These are phyloP conservation scores for Penicillium carneum DNA, from an alignment of 2,329 filamentous ascomycete species.

Conservation along the genomic window DNA sequence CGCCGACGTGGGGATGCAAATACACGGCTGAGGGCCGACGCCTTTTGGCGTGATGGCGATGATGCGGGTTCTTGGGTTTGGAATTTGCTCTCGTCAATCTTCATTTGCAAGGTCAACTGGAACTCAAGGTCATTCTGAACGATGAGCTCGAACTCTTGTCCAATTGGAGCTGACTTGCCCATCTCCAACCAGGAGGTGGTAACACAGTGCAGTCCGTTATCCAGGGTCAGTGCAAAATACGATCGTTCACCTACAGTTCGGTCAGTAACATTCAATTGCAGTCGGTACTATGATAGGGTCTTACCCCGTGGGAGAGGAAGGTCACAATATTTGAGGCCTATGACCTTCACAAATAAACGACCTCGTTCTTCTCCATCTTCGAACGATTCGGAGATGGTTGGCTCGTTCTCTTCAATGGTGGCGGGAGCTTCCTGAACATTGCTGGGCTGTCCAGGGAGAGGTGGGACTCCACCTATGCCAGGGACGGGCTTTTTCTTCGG, in stretches of 20 bases:
- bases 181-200: constrained; percentile 95
- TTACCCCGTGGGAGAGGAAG: constrained; percentile 83
- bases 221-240: constrained; percentile 95
- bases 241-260: constrained; percentile 75
- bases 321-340: constrained; percentile 94
- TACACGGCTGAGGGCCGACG: constrained; percentile 87
- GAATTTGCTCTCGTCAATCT: constrained; percentile 81
- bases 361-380: constrained; percentile 87
- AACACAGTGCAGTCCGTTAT: constrained; percentile 96
- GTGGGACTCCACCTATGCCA: constrained; percentile 77
- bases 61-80: constrained; percentile 52
- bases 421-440: constrained; percentile 70
- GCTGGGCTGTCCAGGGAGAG: constrained; percentile 86
- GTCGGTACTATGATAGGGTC: constrained; percentile 40
- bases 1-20: constrained; percentile 96
- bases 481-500: constrained; percentile 66
- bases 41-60: constrained; percentile 75
- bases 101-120: constrained; percentile 94
- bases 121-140: constrained; percentile 98
- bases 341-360: constrained; percentile 95
- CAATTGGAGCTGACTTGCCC: constrained; percentile 88
- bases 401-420: constrained; percentile 73
- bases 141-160: constrained; percentile 96
- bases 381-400: constrained; percentile 63
- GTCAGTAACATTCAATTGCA: constrained; percentile 35